Evolutionary conservation across 2,329 filamentous ascomycete species (phyloP), one percentile per base, ranked within the genome.

Genomic region (Stagonosporopsis vannaccii): DNA sequence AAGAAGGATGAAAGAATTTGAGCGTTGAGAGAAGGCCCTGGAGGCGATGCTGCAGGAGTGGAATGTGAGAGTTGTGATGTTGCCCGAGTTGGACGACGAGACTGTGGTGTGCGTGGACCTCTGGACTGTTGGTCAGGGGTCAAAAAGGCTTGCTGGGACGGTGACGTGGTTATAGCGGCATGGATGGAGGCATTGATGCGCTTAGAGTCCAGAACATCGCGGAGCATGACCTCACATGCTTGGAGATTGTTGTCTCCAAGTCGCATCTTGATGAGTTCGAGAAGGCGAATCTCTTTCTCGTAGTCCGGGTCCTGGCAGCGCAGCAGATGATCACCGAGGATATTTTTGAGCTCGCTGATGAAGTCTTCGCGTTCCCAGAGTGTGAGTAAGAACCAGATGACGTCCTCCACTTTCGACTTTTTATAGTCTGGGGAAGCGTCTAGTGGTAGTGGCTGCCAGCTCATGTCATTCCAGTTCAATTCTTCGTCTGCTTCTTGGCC

Each of bases 201-300:
- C 58, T 84, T 83, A 1, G 92, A 96, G 69, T 97, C 93, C 62
- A 90, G 85, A 32, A 98, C 90, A 73, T 99, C 95, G 61, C 90
- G 91, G 54, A 99, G 85, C 95, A 99, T 99, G 68, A 99, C 95
- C 72, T 99, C 94, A 75, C 93, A 97, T 44, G 91, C 90, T 73
- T 98, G 95, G 41, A 99, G 80, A 15, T 91, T 87, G 25, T 85
- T 84, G 63, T 97, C 92, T 22, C 94, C 94, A 53, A 97, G 93
- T 8, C 93, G 87, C 59, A 91, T 84, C 78, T 97, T 97, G 56
- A 99, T 84, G 9, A 98, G 83, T 54, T 94, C 88, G 6, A 98
- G 83, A 4, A 97, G 90, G 51, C 90, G 89, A 50, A 91, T 72
- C 71, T 91, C 95, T 73, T 92, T 92, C 57, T 90, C 84, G 65